Conservation (phyloP, 2,329 filamentous ascomycete species). For the Chaetomium strumarium region DNA sequence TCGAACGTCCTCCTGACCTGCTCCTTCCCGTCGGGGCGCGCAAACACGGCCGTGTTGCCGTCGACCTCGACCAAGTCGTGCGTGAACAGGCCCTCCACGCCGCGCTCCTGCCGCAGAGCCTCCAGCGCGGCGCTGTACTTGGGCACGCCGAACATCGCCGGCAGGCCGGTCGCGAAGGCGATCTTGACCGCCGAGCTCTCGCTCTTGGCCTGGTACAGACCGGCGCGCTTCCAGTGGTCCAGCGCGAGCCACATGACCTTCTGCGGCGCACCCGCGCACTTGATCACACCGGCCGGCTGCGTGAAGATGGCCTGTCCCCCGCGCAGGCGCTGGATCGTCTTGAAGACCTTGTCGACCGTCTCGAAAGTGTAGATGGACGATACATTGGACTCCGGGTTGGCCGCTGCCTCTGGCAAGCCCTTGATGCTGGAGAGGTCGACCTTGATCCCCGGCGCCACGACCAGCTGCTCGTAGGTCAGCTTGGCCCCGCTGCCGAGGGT, state of each 20-base stretch:
- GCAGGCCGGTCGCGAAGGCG: constrained; percentile 49
- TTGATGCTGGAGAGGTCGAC: constrained; percentile 47
- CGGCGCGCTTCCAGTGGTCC: constrained; percentile 51
- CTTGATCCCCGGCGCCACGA: constrained; percentile 54
- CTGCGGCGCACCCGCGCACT: constrained; percentile 57
- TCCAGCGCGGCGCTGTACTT: constrained; percentile 53
- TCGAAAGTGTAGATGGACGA: constrained; percentile 55
- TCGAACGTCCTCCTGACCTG: constrained; percentile 46
- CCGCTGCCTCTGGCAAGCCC: constrained; percentile 51
- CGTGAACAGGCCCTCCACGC: constrained; percentile 53
- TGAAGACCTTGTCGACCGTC: constrained; percentile 47
- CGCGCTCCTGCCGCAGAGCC: constrained; percentile 45
- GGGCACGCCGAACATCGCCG: constrained; percentile 54
- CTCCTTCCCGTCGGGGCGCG: constrained; percentile 35
- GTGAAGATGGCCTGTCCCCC: constrained; percentile 53
- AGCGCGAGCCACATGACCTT: constrained; percentile 59
- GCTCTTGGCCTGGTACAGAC: constrained; percentile 41
- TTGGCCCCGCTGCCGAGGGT: constrained; percentile 50
- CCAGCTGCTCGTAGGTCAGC: constrained; percentile 57
- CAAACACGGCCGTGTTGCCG: constrained; percentile 48
- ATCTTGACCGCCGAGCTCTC: constrained; percentile 43
- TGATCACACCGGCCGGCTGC: constrained; percentile 52
- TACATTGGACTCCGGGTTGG: constrained; percentile 41
- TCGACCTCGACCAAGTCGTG: constrained; percentile 50
- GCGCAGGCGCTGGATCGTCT: constrained; percentile 40